phyloP scores from a whole-genome alignment of 2,329 filamentous ascomycete species.

The Alternaria arbusti region DNA sequence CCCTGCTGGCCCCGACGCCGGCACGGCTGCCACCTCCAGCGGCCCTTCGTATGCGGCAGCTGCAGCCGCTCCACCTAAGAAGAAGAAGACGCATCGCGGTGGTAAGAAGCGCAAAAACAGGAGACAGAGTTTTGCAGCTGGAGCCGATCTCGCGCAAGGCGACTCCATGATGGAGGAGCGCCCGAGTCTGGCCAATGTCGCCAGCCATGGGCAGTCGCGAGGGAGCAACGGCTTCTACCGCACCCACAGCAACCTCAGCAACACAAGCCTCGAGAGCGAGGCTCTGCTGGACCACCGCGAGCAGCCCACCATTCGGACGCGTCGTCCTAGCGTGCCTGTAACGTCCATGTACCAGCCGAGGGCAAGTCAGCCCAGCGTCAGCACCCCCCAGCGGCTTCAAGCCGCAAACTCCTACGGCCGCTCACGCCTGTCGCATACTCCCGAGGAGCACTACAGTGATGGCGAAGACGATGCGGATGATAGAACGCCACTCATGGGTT shows the following conservation, averaged over 20 bases:
- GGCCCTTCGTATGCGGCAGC: conserved; percentile 22
- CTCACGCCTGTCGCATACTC: conserved; percentile 39
- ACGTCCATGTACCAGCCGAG: conserved; percentile 38
- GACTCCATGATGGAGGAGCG: conserved; percentile 60
- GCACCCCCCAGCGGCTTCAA: conserved; percentile 28
- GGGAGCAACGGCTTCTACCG: conserved; percentile 61
- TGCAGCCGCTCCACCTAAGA: conserved; percentile 40
- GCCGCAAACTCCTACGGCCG: conserved; percentile 24
- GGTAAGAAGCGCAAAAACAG: conserved; percentile 79
- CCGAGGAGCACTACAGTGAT: conserved; percentile 53
- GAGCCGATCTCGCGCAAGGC: conserved; percentile 60
- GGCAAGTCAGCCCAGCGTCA: conserved; percentile 28
- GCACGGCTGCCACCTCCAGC: conserved; percentile 15
- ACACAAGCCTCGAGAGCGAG: conserved; percentile 88
- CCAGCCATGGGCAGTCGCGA: conserved; percentile 37
- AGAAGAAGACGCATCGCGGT: conserved; percentile 77
- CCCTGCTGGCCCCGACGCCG: conserved; percentile 11
- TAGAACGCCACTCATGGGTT: conserved; percentile 61
- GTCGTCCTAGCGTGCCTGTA: conserved; percentile 53
- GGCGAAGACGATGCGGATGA: conserved; percentile 57
- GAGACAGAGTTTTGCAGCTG: conserved; percentile 78
- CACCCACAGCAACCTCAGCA: conserved; percentile 69
- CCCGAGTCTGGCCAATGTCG: conserved; percentile 49
- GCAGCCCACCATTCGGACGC: conserved; percentile 49
- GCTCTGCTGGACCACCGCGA: conserved; percentile 84